These are phyloP conservation scores for Stevia rebaudiana DNA, from an alignment of 140 eudicot genomes.

Conservation along the genomic window DNA sequence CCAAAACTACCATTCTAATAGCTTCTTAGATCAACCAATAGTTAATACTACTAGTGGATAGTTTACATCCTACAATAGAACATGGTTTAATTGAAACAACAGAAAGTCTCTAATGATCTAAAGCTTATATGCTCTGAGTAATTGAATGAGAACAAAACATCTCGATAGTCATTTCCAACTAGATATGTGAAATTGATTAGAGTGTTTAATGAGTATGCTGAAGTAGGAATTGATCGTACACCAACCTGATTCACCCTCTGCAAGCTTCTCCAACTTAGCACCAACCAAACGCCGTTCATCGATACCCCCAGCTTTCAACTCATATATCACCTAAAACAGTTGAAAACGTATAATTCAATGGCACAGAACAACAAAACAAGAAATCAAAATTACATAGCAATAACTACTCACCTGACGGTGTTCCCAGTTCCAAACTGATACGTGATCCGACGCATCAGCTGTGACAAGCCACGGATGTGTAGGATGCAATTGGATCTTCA, in stretches of 20 bases:
- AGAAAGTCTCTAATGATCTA: neutral
- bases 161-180: neutral
- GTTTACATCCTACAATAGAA: neutral
- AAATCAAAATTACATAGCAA: neutral
- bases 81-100: conserved; percentile 6
- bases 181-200: neutral
- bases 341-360: neutral
- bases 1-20: conserved; percentile 1
- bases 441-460: conserved; percentile 97
- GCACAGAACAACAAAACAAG: neutral
- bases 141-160: neutral
- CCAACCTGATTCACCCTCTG: conserved; percentile 95
- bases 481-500: conserved; percentile 95
- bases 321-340: conserved; percentile 70
- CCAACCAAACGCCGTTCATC: conserved; percentile 97
- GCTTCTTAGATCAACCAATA: neutral
- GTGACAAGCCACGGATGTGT: conserved; percentile 99
- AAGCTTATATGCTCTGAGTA: neutral
- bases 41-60: neutral
- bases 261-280: conserved; percentile 95
- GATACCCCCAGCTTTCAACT: conserved; percentile 94
- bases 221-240: conserved; percentile 2
- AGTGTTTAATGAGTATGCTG: conserved; percentile 5
- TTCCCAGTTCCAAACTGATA: conserved; percentile 99
- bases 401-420: conserved; percentile 72